These are phyloP conservation scores for Melanomma pulvis-pyrius DNA, from an alignment of 495 filamentous ascomycete genomes.

Conservation along the genomic window DNA sequence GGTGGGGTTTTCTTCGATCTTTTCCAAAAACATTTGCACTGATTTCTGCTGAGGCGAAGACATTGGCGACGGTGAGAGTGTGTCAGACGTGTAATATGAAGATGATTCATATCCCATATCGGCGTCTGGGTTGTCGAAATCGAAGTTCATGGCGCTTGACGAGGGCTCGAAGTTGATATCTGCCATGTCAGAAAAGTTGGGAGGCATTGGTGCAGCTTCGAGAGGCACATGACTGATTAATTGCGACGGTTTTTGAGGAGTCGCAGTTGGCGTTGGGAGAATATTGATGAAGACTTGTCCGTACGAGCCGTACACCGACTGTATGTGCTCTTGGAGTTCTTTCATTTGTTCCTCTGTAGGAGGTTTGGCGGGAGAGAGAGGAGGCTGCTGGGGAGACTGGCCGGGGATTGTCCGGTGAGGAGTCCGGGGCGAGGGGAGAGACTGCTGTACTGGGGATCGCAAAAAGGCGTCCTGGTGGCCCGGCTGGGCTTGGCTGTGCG, in stretches of 20 bases:
- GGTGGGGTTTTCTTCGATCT: constrained; percentile 29
- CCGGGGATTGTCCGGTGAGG: constrained; percentile 34
- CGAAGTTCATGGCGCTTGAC: constrained; percentile 40
- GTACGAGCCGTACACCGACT: constrained; percentile 36
- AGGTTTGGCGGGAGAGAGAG: constrained; percentile 28
- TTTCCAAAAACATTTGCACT: constrained; percentile 29
- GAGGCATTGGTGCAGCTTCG: constrained; percentile 54
- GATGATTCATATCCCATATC: constrained; percentile 51
- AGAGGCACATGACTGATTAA: constrained; percentile 35
- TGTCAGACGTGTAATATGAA: constrained; percentile 40
- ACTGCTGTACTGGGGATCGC: constrained; percentile 40
- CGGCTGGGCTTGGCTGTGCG: constrained; percentile 67
- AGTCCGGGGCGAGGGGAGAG: constrained; percentile 34
- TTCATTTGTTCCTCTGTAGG: constrained; percentile 39
- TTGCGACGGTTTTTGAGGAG: constrained; percentile 35
- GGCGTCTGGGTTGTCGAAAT: constrained; percentile 55
- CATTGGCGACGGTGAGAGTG: constrained; percentile 38
- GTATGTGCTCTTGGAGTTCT: constrained; percentile 45
- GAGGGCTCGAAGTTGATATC: constrained; percentile 55
- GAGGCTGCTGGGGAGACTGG: constrained; percentile 34
- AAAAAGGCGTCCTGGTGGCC: constrained; percentile 49
- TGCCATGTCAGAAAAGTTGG: constrained; percentile 60
- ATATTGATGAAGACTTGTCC: constrained; percentile 41
- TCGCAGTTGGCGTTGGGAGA: constrained; percentile 37
- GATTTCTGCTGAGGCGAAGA: constrained; percentile 37